phyloP scores from a whole-genome alignment of 129 eudicot species.

The Lonicera japonica region DNA sequence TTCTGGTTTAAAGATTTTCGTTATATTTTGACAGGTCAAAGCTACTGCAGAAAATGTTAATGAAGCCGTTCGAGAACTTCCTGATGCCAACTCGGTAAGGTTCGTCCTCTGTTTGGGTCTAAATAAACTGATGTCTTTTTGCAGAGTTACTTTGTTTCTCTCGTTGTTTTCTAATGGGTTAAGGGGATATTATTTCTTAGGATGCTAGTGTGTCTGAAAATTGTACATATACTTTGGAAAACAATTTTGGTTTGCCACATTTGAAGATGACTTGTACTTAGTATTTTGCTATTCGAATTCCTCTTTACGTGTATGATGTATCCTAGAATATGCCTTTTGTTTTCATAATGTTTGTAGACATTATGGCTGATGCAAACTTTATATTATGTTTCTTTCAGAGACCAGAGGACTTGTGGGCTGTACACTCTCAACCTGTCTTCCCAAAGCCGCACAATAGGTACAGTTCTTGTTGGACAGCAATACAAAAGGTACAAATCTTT shows the following conservation, averaged over 20 bases:
- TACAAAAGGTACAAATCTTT: conserved; percentile 48
- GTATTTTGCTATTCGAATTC: neutral
- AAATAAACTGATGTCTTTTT: conserved; percentile 1
- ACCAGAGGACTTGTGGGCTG: conserved; percentile 98
- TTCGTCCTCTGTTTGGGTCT: conserved; percentile 29
- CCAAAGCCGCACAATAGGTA: conserved; percentile 84
- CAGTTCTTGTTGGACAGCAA: conserved; percentile 73
- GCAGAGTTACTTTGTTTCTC: neutral
- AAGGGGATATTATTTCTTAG: neutral
- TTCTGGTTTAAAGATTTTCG: conserved; percentile 5
- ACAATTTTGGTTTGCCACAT: neutral
- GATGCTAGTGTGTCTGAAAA: neutral
- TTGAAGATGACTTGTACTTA: neutral
- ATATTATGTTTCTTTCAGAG: conserved; percentile 44
- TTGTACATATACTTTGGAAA: no score
- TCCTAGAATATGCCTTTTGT: neutral
- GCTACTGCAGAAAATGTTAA: conserved; percentile 95
- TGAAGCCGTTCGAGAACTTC: conserved; percentile 98
- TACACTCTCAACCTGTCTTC: conserved; percentile 78
- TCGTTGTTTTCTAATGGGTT: neutral
- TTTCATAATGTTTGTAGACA: neutral
- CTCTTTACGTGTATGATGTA: neutral
- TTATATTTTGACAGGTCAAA: conserved; percentile 62
- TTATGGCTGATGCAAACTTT: conserved; percentile 14
- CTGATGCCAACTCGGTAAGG: conserved; percentile 99